Evolutionary conservation across 139 green algal genomes (phyloP).

Genomic region (Eudorina sp.): DNA sequence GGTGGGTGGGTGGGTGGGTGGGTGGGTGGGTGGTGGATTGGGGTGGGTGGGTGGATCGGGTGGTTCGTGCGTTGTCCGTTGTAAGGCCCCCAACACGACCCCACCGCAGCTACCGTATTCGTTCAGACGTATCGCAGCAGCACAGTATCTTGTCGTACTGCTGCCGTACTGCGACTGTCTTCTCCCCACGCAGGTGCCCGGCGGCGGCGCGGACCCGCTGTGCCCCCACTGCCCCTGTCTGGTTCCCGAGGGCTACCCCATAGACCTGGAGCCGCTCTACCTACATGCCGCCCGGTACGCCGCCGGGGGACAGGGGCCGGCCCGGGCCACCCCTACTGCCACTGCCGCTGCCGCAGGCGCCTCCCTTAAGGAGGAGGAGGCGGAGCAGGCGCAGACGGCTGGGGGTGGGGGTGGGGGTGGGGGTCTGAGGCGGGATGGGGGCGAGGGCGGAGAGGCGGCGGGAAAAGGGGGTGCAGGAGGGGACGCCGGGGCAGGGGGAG

Average conservation of each 20-base stretch:
- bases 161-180: not conserved
- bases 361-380: no score
- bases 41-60: no score
- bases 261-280: slow-evolving; percentile 81
- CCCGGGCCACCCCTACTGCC: no score
- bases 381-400: no score
- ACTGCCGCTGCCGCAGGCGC: not conserved
- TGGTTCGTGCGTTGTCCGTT: no score
- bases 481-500: slow-evolving; percentile 44
- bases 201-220: slow-evolving; percentile 43
- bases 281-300: slow-evolving; percentile 80
- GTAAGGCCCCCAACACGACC: no score
- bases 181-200: slow-evolving; percentile 39
- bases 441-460: no score
- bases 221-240: slow-evolving; percentile 71
- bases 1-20: not conserved
- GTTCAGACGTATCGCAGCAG: no score
- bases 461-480: not conserved
- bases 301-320: no score
- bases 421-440: no score
- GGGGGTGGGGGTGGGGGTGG: no score
- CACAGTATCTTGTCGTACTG: not conserved
- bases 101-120: no score
- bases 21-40: not conserved
- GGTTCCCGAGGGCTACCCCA: slow-evolving; percentile 65